A percentile compares a stretch with the other conserved stretches of the same genome.
These are phyloP conservation scores for Plasmodium berghei DNA, from an alignment of 169 alveolate genomes.

Conservation along the genomic window DNA sequence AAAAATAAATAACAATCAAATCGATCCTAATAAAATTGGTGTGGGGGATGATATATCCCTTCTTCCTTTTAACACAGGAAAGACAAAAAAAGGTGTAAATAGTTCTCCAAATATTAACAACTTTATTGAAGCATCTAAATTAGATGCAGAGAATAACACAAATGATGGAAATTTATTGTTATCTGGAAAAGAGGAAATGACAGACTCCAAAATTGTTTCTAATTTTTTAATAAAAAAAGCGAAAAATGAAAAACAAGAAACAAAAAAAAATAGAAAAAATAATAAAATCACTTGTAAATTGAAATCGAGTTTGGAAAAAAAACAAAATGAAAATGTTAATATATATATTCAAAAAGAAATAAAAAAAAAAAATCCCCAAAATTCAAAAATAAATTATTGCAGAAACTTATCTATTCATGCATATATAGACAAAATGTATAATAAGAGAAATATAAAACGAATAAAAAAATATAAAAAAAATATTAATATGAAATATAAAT, in stretches of 20 bases:
- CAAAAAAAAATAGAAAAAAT: too few species aligned
- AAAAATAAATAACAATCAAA: too few species aligned
- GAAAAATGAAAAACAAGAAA: constrained; percentile 8
- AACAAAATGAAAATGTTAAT: constrained; percentile 13
- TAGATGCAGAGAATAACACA: too few species aligned
- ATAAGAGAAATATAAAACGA: constrained; percentile 7
- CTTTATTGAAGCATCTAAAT: too few species aligned
- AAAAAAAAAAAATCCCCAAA: neutral
- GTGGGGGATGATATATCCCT: too few species aligned
- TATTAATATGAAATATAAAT: constrained; percentile 35
- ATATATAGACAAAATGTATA: constrained; percentile 1
- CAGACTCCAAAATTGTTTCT: neutral
- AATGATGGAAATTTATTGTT: too few species aligned
- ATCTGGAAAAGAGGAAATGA: too few species aligned
- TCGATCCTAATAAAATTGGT: too few species aligned
- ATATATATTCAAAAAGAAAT: constrained; percentile 45
- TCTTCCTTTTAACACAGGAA: too few species aligned
- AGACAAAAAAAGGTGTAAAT: too few species aligned
- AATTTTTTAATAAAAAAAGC: neutral
- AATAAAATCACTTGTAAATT: too few species aligned
- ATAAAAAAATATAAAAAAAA: neutral
- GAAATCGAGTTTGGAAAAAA: neutral
- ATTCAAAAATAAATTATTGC: neutral
- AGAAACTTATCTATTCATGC: constrained; percentile 38
- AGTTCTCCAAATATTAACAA: too few species aligned